Base-by-base conservation (phyloP, 495 filamentous ascomycete genomes). In the Penicillium pancosmium region DNA sequence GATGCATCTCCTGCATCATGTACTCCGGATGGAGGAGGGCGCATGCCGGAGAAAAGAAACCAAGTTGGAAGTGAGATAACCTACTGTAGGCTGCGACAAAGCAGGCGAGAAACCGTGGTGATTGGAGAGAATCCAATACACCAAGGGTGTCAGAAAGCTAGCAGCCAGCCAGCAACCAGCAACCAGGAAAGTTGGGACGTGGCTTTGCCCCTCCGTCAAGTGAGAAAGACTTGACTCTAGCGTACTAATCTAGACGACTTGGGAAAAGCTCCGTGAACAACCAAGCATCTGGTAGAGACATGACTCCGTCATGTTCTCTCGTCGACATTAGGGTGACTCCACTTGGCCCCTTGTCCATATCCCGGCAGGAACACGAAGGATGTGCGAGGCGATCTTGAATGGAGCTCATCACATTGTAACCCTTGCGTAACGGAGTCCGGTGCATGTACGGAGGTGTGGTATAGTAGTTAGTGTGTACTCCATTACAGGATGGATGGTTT, bases 381-480 rank as follows among this genome's bases (percentile, higher is more conserved):
- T 64, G 64, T 57, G 56, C 46, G 46, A 63, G 57, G 41, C 58
- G 62, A 66, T 61, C 56, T 59, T 25, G 27, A 55, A 31, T 48
- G 46, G 34, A 55, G 56, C 57, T 57, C 56, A 68, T 65, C 65
- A 66, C 66, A 67, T 72, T 69, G 68, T 72, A 68, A 73, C 72
- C 73, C 73, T 77, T 73, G 74, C 74, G 74, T 77, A 77, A 75
- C 70, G 57, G 59, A 44, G 38, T 50, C 52, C 48, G 55, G 64
- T 56, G 53, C 41, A 44, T 44, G 41, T 40, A n/a, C 12, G 36
- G 36, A 13, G 27, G 27, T 31, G 27, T 31, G 27, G 27, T 31
- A 31, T 31, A 31, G 5, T 31, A 8, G 27, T 31, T 7, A 7
- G 27, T 8, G 8, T 31, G 27, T 31, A 31, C 36, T 38, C 15